Evolutionary conservation across 169 alveolate species (phyloP), one percentile per base, ranked within the genome.

Genomic region (Amoebophrya sp.): DNA sequence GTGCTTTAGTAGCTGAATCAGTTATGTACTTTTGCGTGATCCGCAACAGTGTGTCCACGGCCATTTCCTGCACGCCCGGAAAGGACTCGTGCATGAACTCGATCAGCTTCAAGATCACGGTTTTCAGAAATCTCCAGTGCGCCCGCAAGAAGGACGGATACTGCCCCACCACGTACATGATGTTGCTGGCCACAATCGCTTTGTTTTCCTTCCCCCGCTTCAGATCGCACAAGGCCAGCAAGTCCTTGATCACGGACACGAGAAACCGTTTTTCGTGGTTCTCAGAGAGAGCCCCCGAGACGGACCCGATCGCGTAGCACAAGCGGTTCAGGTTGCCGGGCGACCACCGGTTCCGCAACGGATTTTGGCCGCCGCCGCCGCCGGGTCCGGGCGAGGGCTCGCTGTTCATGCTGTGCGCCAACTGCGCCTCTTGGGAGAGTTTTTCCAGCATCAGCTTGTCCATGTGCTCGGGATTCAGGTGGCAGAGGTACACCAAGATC

Each of bases 111-210:
- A 97, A 97, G 89, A 98, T 96, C 40, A 99, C 99, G 0, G 99
- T 98, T 94, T 97, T 97, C 90, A 99, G 95, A 95, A 98, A 98
- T 91, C 98, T 96, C 99, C 99, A 98, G 95, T 98, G 99, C 18
- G 97, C 95, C 94, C 96, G 96, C 91, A 99, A 95, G 95, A 99
- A 99, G 89, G 99, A 96, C 0, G 99, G 99, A 95, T 98, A 99
- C 93, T 98, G 99, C 18, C 99, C 99, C 2, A 98, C 99, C 39
- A 99, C 99, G 95, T 99, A 98, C 99, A 98, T 99, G 92, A 99
- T 98, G 94, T 98, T 90, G 93, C 93, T 66, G 35, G 94, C 93
- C 47, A 92, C 94, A 25, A 98, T 97, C n/a, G 99, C 99, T 95
- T 99, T 98, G 95, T 98, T 98, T 91, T 96, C 99, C 92, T 98